phyloP scores from a whole-genome alignment of 2,329 filamentous ascomycete species.

The Alternaria dauci region DNA sequence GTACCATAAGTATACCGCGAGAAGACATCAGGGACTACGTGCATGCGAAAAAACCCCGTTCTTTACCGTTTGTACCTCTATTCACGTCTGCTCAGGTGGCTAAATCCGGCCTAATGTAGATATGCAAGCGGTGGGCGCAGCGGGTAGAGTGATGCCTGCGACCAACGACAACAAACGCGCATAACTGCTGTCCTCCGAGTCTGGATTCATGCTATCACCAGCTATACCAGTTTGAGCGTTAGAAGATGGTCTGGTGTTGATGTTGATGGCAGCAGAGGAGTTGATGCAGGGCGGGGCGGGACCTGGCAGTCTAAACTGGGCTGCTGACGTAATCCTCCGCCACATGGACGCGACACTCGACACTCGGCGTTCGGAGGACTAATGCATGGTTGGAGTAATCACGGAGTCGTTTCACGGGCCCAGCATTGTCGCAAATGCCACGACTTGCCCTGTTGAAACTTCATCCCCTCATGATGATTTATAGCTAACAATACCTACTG shows the following conservation, averaged over 20 bases:
- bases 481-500: not conserved
- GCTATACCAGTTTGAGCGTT: too few species aligned
- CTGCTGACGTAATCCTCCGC: slow-evolving; percentile 8
- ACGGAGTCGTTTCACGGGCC: not conserved
- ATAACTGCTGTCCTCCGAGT: not conserved
- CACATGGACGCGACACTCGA: not conserved
- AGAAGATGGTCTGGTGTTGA: too few species aligned
- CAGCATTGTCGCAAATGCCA: not conserved
- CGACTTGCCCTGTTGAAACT: not conserved
- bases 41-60: not conserved
- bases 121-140: not conserved
- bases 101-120: not conserved
- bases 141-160: not conserved
- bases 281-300: not conserved
- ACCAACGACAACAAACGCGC: not conserved
- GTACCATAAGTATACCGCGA: not conserved
- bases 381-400: not conserved
- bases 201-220: not conserved
- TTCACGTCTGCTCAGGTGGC: not conserved
- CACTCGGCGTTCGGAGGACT: not conserved
- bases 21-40: not conserved
- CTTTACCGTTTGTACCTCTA: not conserved
- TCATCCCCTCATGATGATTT: not conserved
- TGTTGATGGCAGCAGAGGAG: not conserved
- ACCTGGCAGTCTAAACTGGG: slow-evolving; percentile 4